phyloP scores from a whole-genome alignment of 192 early-diverging fungal species.

The Linnemannia hyalina region DNA sequence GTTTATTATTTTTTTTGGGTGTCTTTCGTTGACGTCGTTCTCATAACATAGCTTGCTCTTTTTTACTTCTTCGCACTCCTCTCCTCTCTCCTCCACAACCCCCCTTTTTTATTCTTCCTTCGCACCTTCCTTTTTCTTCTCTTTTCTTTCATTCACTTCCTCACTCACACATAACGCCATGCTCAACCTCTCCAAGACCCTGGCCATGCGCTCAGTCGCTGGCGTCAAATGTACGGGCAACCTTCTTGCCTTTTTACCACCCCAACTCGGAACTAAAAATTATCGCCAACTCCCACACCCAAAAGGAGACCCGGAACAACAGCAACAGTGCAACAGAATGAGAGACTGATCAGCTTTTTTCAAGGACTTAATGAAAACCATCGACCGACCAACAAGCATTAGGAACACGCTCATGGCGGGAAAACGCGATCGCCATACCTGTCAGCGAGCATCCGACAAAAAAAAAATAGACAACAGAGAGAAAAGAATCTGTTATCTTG shows the following conservation, averaged over 20 bases:
- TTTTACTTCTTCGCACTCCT: neutral
- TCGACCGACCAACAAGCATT: no score
- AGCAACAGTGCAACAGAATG: neutral
- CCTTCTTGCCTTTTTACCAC: neutral
- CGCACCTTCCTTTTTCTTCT: neutral
- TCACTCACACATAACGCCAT: constrained; percentile 12
- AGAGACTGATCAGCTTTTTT: neutral
- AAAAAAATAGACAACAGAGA: neutral
- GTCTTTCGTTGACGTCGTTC: constrained; percentile 5
- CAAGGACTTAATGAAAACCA: neutral
- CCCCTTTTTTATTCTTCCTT: constrained; percentile 9
- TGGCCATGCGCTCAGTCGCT: constrained; percentile 56
- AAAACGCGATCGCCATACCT: neutral
- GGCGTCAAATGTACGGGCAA: constrained; percentile 49
- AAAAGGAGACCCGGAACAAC: neutral
- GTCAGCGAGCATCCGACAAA: neutral
- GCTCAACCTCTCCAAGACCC: constrained; percentile 51
- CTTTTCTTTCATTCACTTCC: neutral
- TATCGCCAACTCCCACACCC: neutral
- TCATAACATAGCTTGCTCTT: neutral
- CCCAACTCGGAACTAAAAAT: neutral
- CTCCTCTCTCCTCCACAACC: neutral
- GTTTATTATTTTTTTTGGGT: constrained; percentile 1
- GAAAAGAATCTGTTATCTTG: neutral
- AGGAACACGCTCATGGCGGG: neutral